Percentiles rank a stretch among this genome's conserved stretches.
Conservation (phyloP, 768 basidiomycete species). For the Tephrocybe sp. region DNA sequence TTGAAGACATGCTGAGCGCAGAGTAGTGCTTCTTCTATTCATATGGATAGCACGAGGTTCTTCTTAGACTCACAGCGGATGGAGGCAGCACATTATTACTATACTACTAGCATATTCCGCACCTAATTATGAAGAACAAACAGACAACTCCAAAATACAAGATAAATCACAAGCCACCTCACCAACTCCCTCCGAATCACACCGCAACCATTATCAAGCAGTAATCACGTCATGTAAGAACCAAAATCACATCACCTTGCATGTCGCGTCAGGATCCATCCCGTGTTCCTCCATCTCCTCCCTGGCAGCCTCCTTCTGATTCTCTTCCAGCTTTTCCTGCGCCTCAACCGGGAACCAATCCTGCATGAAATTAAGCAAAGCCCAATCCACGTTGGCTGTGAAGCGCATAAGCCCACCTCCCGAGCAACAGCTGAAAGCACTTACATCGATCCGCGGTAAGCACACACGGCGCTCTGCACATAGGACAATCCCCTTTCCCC, state of each 20-base stretch:
- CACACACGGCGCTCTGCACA: constrained; percentile 81
- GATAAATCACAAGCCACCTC: background rate
- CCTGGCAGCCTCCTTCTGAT: constrained; percentile 69
- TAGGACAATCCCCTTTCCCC: constrained; percentile 73
- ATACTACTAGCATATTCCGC: background rate
- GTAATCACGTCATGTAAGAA: no score
- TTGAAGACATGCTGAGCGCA: constrained; percentile 15
- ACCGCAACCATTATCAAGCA: no score
- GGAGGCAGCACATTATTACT: background rate
- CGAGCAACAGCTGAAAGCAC: constrained; percentile 25
- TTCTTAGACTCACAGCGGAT: background rate
- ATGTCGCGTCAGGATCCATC: constrained; percentile 43
- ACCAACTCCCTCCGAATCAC: no score
- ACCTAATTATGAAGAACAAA: background rate
- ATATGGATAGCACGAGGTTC: background rate
- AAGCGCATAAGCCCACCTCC: background rate
- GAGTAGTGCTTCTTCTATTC: background rate
- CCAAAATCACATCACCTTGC: constrained; percentile 33
- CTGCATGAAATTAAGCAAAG: constrained; percentile 81
- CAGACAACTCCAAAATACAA: background rate
- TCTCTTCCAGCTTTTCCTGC: constrained; percentile 67
- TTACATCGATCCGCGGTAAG: constrained; percentile 73
- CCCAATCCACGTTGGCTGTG: constrained; percentile 78
- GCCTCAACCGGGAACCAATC: constrained; percentile 92
- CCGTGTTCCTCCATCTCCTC: constrained; percentile 73